Conservation (phyloP, 192 early-diverging fungal species). For the Helicostylum pulchrum region DNA sequence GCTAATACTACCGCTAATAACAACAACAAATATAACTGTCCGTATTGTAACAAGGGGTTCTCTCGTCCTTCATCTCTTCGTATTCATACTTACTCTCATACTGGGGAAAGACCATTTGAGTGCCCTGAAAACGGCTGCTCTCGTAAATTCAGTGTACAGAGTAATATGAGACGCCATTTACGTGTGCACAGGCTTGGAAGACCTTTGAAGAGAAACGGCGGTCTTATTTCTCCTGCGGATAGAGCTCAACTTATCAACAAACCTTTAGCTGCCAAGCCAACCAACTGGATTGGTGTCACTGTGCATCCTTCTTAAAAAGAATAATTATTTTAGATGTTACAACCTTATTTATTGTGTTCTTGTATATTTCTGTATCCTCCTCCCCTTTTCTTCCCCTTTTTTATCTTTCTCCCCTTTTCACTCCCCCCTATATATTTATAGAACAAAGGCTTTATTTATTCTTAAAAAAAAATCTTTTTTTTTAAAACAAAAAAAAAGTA, state of each 20-base stretch:
- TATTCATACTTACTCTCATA: conserved; percentile 62
- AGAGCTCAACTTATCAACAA: conserved; percentile 10
- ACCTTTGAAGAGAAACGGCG: conserved; percentile 36
- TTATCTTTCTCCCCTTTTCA: not conserved
- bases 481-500: not conserved
- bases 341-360: not conserved
- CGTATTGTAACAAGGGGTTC: conserved; percentile 56
- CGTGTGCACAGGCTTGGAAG: conserved; percentile 34
- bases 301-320: conserved; percentile 4
- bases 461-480: conserved; percentile 5
- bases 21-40: conserved; percentile 45
- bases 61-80: conserved; percentile 55
- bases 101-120: conserved; percentile 58
- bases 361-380: not conserved
- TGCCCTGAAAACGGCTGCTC: conserved; percentile 41
- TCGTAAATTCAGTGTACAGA: conserved; percentile 31
- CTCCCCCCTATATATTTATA: not conserved
- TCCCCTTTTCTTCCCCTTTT: not conserved
- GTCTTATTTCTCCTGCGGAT: conserved; percentile 13
- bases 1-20: not conserved
- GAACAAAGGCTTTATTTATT: not conserved
- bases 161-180: conserved; percentile 34
- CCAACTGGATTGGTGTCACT: conserved; percentile 18
- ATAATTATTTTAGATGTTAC: not conserved
- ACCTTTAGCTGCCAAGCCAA: conserved; percentile 15